Evolutionary conservation across 345 rosid genomes (phyloP).

Genomic region (Eucalyptus curtisii): DNA sequence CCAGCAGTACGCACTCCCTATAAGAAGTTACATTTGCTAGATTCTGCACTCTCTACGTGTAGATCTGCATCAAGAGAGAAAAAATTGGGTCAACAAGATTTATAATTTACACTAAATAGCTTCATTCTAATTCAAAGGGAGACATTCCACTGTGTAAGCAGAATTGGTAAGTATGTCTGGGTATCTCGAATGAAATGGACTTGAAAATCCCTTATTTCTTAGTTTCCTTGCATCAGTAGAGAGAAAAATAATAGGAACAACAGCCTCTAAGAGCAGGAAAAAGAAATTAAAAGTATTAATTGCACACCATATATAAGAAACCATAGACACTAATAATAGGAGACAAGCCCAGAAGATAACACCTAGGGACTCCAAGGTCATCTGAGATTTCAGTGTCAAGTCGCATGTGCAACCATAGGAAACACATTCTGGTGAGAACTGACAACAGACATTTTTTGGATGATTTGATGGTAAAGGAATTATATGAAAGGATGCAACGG

Average conservation of each 20-base stretch:
- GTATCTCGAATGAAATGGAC: slow-evolving; percentile 94
- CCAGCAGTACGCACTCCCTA: slow-evolving; percentile 89
- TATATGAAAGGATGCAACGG: background rate
- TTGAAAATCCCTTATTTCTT: slow-evolving; percentile 89
- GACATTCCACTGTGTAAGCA: slow-evolving; percentile 86
- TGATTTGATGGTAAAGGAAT: background rate
- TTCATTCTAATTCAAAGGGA: background rate
- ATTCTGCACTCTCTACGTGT: slow-evolving; percentile 87
- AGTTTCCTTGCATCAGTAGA: slow-evolving; percentile 89
- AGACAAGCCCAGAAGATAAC: background rate
- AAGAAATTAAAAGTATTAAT: background rate
- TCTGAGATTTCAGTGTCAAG: background rate
- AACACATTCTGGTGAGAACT: too few relatives aligned
- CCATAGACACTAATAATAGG: background rate
- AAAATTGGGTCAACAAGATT: background rate
- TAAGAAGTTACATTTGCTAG: slow-evolving; percentile 92
- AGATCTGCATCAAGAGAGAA: background rate
- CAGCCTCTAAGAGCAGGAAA: slow-evolving; percentile 87
- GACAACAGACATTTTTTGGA: too few relatives aligned
- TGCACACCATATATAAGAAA: background rate
- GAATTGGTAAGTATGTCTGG: slow-evolving; percentile 92
- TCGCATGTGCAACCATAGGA: too few relatives aligned
- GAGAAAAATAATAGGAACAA: slow-evolving; percentile 84
- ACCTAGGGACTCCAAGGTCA: background rate
- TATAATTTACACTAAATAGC: background rate